These are phyloP conservation scores for Trichoderma reesei DNA, from an alignment of 495 filamentous ascomycete genomes.

Conservation along the genomic window DNA sequence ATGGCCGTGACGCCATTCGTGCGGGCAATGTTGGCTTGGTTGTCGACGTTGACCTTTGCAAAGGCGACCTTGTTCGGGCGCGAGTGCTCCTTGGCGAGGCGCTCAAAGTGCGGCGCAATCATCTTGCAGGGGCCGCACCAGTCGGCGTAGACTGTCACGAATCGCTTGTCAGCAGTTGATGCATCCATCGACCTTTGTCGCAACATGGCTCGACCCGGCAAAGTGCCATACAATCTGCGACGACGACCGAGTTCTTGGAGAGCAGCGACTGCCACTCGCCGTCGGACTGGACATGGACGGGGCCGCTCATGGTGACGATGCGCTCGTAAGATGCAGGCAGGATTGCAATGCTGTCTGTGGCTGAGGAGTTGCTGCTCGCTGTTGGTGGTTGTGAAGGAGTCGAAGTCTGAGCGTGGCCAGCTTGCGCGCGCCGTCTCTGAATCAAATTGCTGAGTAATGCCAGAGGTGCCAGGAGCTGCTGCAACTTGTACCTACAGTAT, in stretches of 20 bases:
- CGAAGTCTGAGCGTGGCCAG: not conserved
- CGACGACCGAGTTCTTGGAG: conserved; percentile 55
- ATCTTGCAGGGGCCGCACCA: conserved; percentile 81
- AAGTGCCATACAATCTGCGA: conserved; percentile 57
- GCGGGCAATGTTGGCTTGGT: conserved; percentile 61
- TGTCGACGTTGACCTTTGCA: conserved; percentile 75
- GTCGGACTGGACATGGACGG: conserved; percentile 55
- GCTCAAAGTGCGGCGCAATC: conserved; percentile 76
- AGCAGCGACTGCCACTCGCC: conserved; percentile 60
- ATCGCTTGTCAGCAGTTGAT: conserved; percentile 19
- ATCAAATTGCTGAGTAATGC: no score
- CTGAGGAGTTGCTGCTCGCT: not conserved
- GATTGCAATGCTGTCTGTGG: not conserved
- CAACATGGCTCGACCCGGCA: not conserved
- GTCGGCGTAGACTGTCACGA: conserved; percentile 64
- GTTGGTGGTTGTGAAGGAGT: not conserved
- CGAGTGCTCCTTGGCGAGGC: conserved; percentile 62
- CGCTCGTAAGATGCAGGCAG: not conserved
- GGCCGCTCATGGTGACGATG: conserved; percentile 42
- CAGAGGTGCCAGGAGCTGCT: no score
- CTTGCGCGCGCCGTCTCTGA: not conserved
- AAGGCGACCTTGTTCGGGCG: conserved; percentile 68
- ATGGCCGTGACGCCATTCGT: conserved; percentile 62
- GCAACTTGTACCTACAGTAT: no score
- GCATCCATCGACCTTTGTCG: conserved; percentile 9